Evolutionary conservation across 306 rosid species (phyloP).

Genomic region (Abrus pulchellus): DNA sequence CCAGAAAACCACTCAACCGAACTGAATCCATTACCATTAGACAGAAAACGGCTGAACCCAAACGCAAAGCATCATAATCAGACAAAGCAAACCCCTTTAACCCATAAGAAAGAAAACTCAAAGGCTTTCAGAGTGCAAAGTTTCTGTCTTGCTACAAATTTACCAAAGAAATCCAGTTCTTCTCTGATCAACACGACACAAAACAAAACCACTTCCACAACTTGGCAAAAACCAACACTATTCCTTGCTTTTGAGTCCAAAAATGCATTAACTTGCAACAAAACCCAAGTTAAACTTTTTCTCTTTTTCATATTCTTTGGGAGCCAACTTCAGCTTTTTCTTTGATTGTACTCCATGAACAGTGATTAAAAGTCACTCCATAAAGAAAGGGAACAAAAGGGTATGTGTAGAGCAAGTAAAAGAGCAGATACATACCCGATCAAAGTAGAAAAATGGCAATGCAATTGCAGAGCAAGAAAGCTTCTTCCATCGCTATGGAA

Average conservation of each 20-base stretch:
- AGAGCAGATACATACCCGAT: conserved; percentile 57
- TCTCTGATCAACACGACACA: conserved; percentile 39
- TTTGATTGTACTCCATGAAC: conserved; percentile 46
- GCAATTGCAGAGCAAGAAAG: conserved; percentile 53
- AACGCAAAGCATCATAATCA: conserved; percentile 52
- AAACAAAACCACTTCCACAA: conserved; percentile 15
- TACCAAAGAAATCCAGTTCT: conserved; percentile 40
- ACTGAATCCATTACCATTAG: conserved; percentile 48
- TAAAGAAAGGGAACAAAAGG: conserved; percentile 48
- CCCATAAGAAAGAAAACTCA: conserved; percentile 44
- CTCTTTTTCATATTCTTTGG: conserved; percentile 43
- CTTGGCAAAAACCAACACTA: conserved; percentile 34
- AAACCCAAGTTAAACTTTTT: conserved; percentile 42
- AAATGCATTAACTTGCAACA: conserved; percentile 42
- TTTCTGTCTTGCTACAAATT: conserved; percentile 24
- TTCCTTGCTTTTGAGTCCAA: conserved; percentile 36
- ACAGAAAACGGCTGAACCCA: conserved; percentile 47
- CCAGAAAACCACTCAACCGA: conserved; percentile 48
- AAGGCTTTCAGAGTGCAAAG: conserved; percentile 42
- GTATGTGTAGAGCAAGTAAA: conserved; percentile 8
- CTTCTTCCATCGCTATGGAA: conserved; percentile 58
- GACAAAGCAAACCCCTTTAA: conserved; percentile 29
- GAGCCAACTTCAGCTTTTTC: conserved; percentile 50
- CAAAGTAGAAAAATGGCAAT: conserved; percentile 52
- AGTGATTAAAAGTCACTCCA: conserved; percentile 28